Percentiles rank a stretch among this genome's conserved stretches.
Conservation (phyloP, 139 green algal genomes). For the Tetraselmis striata region DNA sequence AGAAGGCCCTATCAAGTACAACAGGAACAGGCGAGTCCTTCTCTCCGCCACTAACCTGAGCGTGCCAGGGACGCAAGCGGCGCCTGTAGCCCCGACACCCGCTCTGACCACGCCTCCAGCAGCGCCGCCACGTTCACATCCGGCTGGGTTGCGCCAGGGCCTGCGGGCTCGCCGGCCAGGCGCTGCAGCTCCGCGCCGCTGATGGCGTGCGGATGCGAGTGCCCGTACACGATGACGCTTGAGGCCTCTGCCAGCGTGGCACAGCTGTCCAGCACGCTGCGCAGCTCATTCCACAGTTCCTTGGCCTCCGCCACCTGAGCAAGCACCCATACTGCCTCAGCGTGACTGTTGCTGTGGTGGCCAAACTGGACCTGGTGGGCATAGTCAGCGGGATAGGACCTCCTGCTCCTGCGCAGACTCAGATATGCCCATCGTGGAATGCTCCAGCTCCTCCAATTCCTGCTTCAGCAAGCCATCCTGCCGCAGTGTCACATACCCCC, state of each 20-base stretch:
- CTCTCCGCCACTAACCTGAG: not conserved
- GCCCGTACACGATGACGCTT: not conserved
- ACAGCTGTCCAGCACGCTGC: not conserved
- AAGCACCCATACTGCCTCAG: too few species aligned
- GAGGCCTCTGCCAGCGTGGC: not conserved
- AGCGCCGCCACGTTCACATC: not conserved
- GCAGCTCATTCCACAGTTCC: not conserved
- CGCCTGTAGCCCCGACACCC: not conserved
- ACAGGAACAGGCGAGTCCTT: too few species aligned
- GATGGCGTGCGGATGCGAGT: not conserved
- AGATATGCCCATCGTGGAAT: not conserved
- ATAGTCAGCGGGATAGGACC: too few species aligned
- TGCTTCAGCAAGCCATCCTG: not conserved
- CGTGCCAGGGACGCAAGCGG: not conserved
- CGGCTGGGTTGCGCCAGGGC: not conserved
- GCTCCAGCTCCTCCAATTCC: not conserved
- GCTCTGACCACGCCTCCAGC: not conserved
- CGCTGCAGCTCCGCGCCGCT: not conserved
- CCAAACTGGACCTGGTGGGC: too few species aligned
- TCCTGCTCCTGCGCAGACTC: not conserved
- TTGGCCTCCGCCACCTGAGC: not conserved
- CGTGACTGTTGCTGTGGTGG: too few species aligned
- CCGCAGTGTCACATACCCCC: too few species aligned
- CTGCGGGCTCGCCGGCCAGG: not conserved
- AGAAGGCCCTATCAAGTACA: too few species aligned